These are phyloP conservation scores for Psilocybe tampanensis DNA, from an alignment of 768 basidiomycete species.

Conservation along the genomic window DNA sequence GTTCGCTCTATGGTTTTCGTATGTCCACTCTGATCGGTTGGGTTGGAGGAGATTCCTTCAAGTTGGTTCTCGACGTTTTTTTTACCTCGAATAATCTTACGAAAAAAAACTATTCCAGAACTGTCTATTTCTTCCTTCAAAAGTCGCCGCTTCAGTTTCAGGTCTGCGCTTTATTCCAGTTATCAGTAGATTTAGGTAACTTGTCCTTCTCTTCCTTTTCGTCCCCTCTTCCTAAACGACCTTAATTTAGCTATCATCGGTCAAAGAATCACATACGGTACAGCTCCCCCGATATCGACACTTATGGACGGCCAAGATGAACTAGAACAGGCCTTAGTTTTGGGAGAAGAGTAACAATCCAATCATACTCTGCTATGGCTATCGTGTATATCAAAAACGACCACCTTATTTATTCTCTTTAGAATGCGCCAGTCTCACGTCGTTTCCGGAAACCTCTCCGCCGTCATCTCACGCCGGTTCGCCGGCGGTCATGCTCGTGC, in stretches of 20 bases:
- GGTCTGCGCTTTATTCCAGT: constrained; percentile 80
- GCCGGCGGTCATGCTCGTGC: not conserved
- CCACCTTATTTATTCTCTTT: not conserved
- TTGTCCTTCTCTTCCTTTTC: constrained; percentile 7
- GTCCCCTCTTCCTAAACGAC: not conserved
- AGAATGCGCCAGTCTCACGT: not conserved
- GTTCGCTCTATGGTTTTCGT: constrained; percentile 83
- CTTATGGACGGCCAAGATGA: constrained; percentile 65
- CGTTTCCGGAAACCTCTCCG: not conserved
- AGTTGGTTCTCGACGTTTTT: constrained; percentile 45
- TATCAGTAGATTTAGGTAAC: constrained; percentile 78
- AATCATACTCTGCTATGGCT: not conserved
- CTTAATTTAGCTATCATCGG: constrained; percentile 55
- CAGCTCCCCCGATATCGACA: constrained; percentile 55
- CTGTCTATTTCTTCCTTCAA: constrained; percentile 79
- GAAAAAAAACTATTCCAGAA: constrained; percentile 42
- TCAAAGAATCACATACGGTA: constrained; percentile 79
- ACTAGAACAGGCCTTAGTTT: constrained; percentile 72
- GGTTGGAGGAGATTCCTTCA: constrained; percentile 84
- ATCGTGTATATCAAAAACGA: not conserved
- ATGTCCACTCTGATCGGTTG: constrained; percentile 82
- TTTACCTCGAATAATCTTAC: not conserved
- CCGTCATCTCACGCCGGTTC: not conserved
- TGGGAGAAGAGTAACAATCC: constrained; percentile 49
- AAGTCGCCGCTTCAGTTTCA: constrained; percentile 79